Evolutionary conservation across 2,329 filamentous ascomycete genomes (phyloP), one percentile per base, ranked within the genome.

Genomic region (Kalmusia sp.): DNA sequence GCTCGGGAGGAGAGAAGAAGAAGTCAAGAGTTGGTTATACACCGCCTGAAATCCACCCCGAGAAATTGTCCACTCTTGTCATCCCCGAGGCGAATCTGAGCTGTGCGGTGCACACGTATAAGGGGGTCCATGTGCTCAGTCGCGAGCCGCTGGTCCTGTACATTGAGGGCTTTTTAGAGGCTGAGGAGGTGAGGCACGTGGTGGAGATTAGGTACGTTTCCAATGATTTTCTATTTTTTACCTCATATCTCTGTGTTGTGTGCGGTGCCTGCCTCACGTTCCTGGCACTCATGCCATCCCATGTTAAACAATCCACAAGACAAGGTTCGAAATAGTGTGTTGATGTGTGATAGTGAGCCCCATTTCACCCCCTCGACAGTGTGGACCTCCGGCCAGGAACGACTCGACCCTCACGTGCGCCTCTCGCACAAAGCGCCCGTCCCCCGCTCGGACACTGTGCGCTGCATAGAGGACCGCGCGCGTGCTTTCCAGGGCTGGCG

Each of bases 401-500:
- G 68, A 5, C 66, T 82, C 39, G 79, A 86, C 60, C 70, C 76
- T 2, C 65, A 68, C 2, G 73, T 84, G 31, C 81, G 84, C 2
- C 76, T 80, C 50, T 86, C 83, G 0, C 81, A 85, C 54, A 80
- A 80, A 59, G 78, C 79, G 0, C 60, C 58, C 11, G 62, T 74
- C 1, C 65, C 71, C 3, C 69, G 71, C 25, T 59, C 66, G 52
- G 77, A 80, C 61, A 75, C 75, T 0, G 82, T 87, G 6, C 80
- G 83, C 54, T 87, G 84, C 63, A 80, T 87, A 54, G 84, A 87
- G 64, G 72, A 79, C 27, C 81, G 85, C 47, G 84, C 84, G 8
- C 78, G 82, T 6, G 69, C 75, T 6, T 84, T 87, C 65, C 85
- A 87, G 67, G 85, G 85, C 61, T 87, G 84, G 84, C 79, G 79